Conservation (phyloP, 345 rosid genomes). For the Acer negundo region DNA sequence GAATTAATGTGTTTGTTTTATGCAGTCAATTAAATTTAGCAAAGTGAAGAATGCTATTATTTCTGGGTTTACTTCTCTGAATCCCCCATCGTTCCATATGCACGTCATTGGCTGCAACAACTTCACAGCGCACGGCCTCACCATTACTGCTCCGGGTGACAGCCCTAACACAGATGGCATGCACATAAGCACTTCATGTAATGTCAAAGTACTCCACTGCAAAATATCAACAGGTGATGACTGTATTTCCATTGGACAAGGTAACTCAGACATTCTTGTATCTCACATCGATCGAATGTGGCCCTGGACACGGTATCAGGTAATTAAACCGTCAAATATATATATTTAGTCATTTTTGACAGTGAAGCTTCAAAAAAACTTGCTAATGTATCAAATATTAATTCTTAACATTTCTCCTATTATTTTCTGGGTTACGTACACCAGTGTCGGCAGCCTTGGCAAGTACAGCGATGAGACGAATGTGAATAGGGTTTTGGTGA, state of each 20-base stretch:
- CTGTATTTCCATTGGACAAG: slow-evolving; percentile 45
- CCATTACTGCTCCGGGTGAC: slow-evolving; percentile 50
- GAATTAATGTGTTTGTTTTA: neutral
- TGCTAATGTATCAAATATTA: no score
- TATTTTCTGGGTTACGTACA: neutral
- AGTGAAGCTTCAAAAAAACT: neutral
- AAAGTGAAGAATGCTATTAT: slow-evolving; percentile 35
- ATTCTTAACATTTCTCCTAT: no score
- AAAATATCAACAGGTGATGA: slow-evolving; percentile 50
- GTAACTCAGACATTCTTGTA: slow-evolving; percentile 24
- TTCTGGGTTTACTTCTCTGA: slow-evolving; percentile 34
- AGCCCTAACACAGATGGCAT: slow-evolving; percentile 63
- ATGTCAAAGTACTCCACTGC: slow-evolving; percentile 20
- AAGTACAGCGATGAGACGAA: slow-evolving; percentile 29
- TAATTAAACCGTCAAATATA: neutral
- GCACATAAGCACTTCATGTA: slow-evolving; percentile 34
- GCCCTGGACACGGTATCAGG: slow-evolving; percentile 63
- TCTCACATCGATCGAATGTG: slow-evolving; percentile 31
- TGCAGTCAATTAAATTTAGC: slow-evolving; percentile 54
- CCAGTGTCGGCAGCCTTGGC: slow-evolving; percentile 51
- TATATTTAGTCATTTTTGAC: neutral
- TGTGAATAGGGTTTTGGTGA: slow-evolving; percentile 35
- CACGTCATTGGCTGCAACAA: slow-evolving; percentile 28
- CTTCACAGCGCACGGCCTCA: slow-evolving; percentile 31
- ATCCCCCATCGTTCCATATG: slow-evolving; percentile 63